Base-by-base conservation (phyloP, 1,284 basidiomycete species). In the Leccinum griseonigrum region DNA sequence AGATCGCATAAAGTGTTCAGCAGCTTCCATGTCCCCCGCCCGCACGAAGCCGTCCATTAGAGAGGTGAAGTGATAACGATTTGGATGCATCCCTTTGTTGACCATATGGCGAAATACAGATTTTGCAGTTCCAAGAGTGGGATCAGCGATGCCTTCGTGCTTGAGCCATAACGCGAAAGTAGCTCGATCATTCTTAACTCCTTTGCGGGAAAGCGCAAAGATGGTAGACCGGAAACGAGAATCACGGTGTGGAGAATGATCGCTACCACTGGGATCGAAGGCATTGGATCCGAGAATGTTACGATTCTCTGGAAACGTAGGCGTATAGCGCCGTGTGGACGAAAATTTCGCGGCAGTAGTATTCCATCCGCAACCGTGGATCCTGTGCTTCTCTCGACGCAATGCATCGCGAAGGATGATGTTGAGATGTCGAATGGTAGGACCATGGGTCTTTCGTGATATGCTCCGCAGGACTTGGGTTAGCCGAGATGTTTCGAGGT, bases 11-110 rank as follows among this genome's bases (percentile, higher is more conserved):
- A 85, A 74, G 54, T 78, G 77, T 62, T 78, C 71, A 26, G 88
- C 87, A 18, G 76, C 76, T 9, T 73, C 67, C 63, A 88, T 75
- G 69, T 91, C 78, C 22, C 87, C 88, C 1, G 73, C 72, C 3
- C 74, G 77, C 14, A 79, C 74, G 64, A 85, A 85, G 32, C 88
- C 88, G 69, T 90, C 85, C 81, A 92, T 86, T 56, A 92, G 75
- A 52, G 87, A 85, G 50, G 79, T 77, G 67, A 84, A 89, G 72
- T 92, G 90, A 69, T 90, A 83, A 59, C 79, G 78, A 68, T 83
- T 88, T 6, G 88, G 85, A 59, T 83, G 81, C 60, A 92, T 78
- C 22, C 91, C 90, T 59, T 83, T 82, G 55, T 78, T 75, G 51
- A 88, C 71, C 78, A 92, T 82, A 10, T 76, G 70, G 43, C 81